These are phyloP conservation scores for Allium fistulosum DNA, from an alignment of 106 monocot species.

Conservation along the genomic window DNA sequence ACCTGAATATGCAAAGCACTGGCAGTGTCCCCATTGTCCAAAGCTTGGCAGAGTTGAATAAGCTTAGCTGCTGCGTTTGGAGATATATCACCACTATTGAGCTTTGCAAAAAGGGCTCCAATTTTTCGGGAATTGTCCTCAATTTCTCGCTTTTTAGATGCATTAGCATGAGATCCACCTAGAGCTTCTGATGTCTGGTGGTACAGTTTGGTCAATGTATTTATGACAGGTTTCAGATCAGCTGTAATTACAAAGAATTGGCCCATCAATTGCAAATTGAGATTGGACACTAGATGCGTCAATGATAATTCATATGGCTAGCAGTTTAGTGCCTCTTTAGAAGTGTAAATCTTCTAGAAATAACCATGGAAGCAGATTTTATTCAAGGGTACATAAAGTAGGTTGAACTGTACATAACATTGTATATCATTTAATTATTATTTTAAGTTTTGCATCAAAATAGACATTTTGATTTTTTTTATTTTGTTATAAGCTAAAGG, in stretches of 20 bases:
- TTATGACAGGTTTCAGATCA: slow-evolving; percentile 72
- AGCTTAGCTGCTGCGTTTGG: slow-evolving; percentile 85
- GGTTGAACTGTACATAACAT: too few species aligned
- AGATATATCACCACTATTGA: slow-evolving; percentile 82
- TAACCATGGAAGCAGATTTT: background rate
- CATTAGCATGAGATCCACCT: slow-evolving; percentile 71
- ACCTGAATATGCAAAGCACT: slow-evolving; percentile 90
- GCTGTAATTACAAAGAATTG: slow-evolving; percentile 38
- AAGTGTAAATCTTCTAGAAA: background rate
- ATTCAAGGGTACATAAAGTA: too few species aligned
- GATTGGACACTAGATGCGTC: too few species aligned
- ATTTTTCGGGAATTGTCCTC: slow-evolving; percentile 95
- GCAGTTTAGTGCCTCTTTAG: background rate
- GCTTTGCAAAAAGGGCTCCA: slow-evolving; percentile 76
- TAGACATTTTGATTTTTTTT: too few species aligned
- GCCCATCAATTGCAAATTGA: too few species aligned
- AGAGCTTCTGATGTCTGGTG: slow-evolving; percentile 79
- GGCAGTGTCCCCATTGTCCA: slow-evolving; percentile 66
- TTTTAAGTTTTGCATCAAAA: too few species aligned
- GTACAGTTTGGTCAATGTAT: slow-evolving; percentile 76
- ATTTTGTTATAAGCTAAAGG: too few species aligned
- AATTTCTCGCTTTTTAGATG: slow-evolving; percentile 84
- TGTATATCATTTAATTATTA: too few species aligned
- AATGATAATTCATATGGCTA: background rate
- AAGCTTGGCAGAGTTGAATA: slow-evolving; percentile 64